These are phyloP conservation scores for Epichloe uncinata DNA, from an alignment of 2,329 filamentous ascomycete genomes.

Conservation along the genomic window DNA sequence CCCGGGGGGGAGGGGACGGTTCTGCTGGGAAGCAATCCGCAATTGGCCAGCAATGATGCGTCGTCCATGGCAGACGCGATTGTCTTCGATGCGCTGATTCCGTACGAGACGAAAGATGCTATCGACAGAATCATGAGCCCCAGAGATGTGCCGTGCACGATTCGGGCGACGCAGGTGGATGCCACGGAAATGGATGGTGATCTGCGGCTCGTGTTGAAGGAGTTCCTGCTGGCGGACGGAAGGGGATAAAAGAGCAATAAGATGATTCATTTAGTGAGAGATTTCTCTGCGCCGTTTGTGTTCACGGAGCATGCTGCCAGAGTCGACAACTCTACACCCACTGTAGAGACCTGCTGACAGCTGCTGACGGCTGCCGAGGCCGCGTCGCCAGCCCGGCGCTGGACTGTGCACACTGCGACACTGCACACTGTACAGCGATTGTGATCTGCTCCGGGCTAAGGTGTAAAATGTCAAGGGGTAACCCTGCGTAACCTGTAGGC, in stretches of 20 bases:
- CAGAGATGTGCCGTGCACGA: constrained; percentile 1
- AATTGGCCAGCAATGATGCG: constrained; percentile 8
- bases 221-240: constrained; percentile 10
- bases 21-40: constrained; percentile 6
- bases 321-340: too few species aligned
- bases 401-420: too few species aligned
- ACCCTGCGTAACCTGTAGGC: too few species aligned
- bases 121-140: constrained; percentile 7
- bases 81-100: constrained; percentile 8
- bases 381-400: too few species aligned
- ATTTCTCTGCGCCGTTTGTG: too few species aligned
- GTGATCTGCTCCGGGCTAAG: too few species aligned
- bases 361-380: too few species aligned
- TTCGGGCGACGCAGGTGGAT: constrained; percentile 8
- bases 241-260: not conserved
- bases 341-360: too few species aligned
- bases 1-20: constrained; percentile 5
- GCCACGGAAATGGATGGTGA: constrained; percentile 12
- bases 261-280: too few species aligned
- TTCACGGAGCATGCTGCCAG: too few species aligned
- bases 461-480: too few species aligned
- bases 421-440: too few species aligned
- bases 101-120: constrained; percentile 8
- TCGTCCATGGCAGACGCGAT: constrained; percentile 7
- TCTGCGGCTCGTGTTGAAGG: constrained; percentile 9